A percentile compares a stretch with the other conserved stretches of the same genome.
phyloP scores from a whole-genome alignment of 2,329 filamentous ascomycete species.

The Pseudogymnoascus sp. region DNA sequence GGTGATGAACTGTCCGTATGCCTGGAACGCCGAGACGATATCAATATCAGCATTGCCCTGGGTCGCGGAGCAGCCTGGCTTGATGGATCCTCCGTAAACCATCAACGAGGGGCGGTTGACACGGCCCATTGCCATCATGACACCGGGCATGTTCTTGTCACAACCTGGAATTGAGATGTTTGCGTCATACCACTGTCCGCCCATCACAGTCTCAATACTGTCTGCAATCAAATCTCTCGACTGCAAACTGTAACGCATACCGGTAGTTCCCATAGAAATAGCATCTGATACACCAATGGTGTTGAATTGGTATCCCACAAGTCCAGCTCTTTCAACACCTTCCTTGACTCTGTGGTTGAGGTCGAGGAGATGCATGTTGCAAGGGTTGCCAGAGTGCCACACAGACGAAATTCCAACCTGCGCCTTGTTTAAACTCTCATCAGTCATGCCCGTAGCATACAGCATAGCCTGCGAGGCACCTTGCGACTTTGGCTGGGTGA shows the following conservation, averaged over 20 bases:
- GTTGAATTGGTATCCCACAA: slow-evolving; percentile 96
- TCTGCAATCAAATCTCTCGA: slow-evolving; percentile 95
- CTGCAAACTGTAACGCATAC: slow-evolving; percentile 93
- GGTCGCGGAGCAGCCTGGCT: slow-evolving; percentile 72
- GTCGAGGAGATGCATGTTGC: slow-evolving; percentile 97
- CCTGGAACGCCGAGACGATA: slow-evolving; percentile 95
- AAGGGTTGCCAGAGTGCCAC: slow-evolving; percentile 97
- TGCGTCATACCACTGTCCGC: slow-evolving; percentile 96
- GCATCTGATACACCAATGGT: slow-evolving; percentile 96
- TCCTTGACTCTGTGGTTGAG: slow-evolving; percentile 48
- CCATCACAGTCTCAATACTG: slow-evolving; percentile 98
- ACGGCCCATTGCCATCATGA: slow-evolving; percentile 86
- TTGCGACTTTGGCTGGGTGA: slow-evolving; percentile 97
- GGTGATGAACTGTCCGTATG: slow-evolving; percentile 88
- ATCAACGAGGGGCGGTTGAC: slow-evolving; percentile 92
- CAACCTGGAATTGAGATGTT: slow-evolving; percentile 96
- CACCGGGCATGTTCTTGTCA: slow-evolving; percentile 99
- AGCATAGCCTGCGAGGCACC: slow-evolving; percentile 98
- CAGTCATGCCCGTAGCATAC: slow-evolving; percentile 82
- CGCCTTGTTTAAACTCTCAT: slow-evolving; percentile 87
- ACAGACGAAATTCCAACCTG: slow-evolving; percentile 97
- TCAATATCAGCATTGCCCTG: slow-evolving; percentile 72
- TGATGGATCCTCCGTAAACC: slow-evolving; percentile 95
- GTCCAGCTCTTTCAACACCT: slow-evolving; percentile 63
- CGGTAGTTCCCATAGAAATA: slow-evolving; percentile 96